Evolutionary conservation across 2,329 filamentous ascomycete species (phyloP).

Genomic region (Pseudonectria foliicola): DNA sequence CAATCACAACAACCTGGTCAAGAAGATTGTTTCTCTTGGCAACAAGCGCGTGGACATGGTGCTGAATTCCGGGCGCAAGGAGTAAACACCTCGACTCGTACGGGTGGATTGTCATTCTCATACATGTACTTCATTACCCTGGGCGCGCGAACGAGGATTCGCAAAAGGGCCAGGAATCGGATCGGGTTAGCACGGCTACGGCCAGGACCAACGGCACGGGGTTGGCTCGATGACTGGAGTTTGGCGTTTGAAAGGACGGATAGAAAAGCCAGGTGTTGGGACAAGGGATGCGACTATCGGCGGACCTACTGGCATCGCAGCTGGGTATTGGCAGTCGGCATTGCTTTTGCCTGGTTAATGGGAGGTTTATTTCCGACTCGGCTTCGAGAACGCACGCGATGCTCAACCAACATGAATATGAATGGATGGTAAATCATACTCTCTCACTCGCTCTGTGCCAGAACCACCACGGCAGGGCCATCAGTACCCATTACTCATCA

Average conservation of each 20-base stretch:
- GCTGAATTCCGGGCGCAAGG: constrained; percentile 35
- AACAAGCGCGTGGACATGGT: constrained; percentile 54
- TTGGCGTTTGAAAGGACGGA: constrained; percentile 2
- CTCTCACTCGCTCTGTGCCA: no score
- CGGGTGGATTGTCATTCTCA: neutral
- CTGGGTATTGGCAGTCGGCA: no score
- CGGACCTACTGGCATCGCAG: no score
- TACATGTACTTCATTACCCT: constrained; percentile 7
- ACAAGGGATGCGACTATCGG: no score
- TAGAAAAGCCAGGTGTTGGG: no score
- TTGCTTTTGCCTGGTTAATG: no score
- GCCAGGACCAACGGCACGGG: constrained; percentile 4
- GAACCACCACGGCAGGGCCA: no score
- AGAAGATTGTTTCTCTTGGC: constrained; percentile 66
- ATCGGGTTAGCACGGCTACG: constrained; percentile 5
- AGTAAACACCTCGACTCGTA: constrained; percentile 1
- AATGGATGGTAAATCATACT: no score
- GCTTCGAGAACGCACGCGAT: no score
- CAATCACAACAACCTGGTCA: constrained; percentile 55
- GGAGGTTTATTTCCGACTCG: no score
- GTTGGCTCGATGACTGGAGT: constrained; percentile 8
- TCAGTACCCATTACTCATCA: no score
- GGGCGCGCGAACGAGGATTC: constrained; percentile 5
- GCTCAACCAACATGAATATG: no score
- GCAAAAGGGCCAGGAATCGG: constrained; percentile 5